Percentiles rank a stretch among this genome's conserved stretches.
Evolutionary conservation across 192 early-diverging fungal genomes (phyloP).

Genomic region (Coemansia umbellata): DNA sequence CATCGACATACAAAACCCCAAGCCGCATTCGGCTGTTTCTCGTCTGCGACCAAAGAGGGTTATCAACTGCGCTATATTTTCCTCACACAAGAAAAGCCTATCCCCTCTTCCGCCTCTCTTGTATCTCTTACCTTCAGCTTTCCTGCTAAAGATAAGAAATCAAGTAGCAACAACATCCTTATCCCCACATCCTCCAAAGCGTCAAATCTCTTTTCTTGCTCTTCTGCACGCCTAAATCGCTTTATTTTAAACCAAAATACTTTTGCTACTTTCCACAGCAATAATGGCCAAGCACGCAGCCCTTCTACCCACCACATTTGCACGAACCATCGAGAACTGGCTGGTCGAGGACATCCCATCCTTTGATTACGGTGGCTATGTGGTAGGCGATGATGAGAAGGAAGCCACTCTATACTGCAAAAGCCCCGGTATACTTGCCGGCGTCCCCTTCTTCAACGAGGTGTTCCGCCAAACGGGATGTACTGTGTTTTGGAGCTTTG

Average conservation of each 20-base stretch:
- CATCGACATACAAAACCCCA: too few relatives aligned
- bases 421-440: conserved; percentile 83
- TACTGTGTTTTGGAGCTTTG: conserved; percentile 82
- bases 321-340: conserved; percentile 73
- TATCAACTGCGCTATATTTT: too few relatives aligned
- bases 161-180: too few relatives aligned
- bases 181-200: too few relatives aligned
- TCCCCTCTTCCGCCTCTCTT: too few relatives aligned
- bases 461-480: conserved; percentile 90
- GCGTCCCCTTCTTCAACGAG: conserved; percentile 93
- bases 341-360: conserved; percentile 94
- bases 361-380: conserved; percentile 97
- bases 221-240: too few relatives aligned
- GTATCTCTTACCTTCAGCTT: too few relatives aligned
- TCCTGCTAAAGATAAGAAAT: too few relatives aligned
- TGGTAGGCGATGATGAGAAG: conserved; percentile 85
- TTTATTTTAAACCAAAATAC: background rate
- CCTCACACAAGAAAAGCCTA: too few relatives aligned
- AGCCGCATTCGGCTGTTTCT: too few relatives aligned
- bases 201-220: background rate
- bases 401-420: conserved; percentile 86
- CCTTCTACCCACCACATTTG: conserved; percentile 73
- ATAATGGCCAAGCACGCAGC: conserved; percentile 55
- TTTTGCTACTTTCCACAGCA: background rate
- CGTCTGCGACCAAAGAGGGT: too few relatives aligned